These are phyloP conservation scores for Fusarium chlamydosporum DNA, from an alignment of 2,329 filamentous ascomycete species.

Conservation along the genomic window DNA sequence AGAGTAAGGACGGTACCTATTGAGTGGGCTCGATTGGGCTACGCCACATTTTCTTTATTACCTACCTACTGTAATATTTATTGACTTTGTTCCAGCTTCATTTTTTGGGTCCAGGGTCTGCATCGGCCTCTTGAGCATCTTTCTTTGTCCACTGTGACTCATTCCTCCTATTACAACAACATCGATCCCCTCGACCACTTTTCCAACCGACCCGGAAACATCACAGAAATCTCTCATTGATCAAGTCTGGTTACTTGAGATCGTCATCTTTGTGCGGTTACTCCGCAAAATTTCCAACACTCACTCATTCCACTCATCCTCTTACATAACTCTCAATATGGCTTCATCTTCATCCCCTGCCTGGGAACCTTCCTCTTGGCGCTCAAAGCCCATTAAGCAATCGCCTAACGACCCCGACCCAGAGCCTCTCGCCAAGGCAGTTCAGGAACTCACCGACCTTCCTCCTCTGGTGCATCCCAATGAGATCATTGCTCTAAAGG, in stretches of 20 bases:
- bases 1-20: neutral
- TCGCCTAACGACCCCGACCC: slow-evolving; percentile 77
- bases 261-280: slow-evolving; percentile 2
- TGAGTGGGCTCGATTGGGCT: slow-evolving; percentile 31
- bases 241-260: neutral
- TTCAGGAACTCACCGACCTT: slow-evolving; percentile 75
- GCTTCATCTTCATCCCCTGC: slow-evolving; percentile 52
- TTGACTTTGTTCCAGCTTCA: slow-evolving; percentile 29
- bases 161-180: slow-evolving; percentile 1
- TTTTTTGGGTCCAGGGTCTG: slow-evolving; percentile 31
- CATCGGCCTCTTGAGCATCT: slow-evolving; percentile 16
- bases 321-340: slow-evolving; percentile 29
- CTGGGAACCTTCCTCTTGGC: slow-evolving; percentile 79
- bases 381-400: slow-evolving; percentile 83
- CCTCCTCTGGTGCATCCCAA: slow-evolving; percentile 84
- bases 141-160: slow-evolving; percentile 42
- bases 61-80: neutral
- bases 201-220: neutral
- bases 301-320: slow-evolving; percentile 9
- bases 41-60: slow-evolving; percentile 36
- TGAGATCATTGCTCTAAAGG: slow-evolving; percentile 85
- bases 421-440: slow-evolving; percentile 69
- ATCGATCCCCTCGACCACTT: slow-evolving; percentile 11
- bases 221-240: neutral
- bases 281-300: slow-evolving; percentile 5